Conservation (phyloP, 2,329 filamentous ascomycete species). For the Ceratocystis diversiconidia region DNA sequence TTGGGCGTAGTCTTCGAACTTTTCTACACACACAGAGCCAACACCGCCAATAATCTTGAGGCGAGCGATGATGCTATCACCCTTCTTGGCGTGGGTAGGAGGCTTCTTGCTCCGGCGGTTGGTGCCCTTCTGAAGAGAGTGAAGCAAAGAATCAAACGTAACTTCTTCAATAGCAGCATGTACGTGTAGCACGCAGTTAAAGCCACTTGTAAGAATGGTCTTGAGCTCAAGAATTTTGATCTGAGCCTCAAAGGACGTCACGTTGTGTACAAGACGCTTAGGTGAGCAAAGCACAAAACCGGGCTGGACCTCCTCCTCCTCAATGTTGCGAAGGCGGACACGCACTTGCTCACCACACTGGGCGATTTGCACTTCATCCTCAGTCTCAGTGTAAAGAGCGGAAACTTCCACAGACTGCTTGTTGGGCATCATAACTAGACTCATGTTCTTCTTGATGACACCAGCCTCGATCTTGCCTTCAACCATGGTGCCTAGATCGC, state of each 20-base stretch:
- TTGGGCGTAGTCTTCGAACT: slow-evolving; percentile 91
- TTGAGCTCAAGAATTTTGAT: slow-evolving; percentile 91
- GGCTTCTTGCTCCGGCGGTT: slow-evolving; percentile 84
- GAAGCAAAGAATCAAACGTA: slow-evolving; percentile 72
- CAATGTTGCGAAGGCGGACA: slow-evolving; percentile 78
- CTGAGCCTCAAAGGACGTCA: slow-evolving; percentile 83
- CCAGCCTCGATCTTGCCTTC: slow-evolving; percentile 96
- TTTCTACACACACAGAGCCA: slow-evolving; percentile 80
- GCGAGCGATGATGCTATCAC: slow-evolving; percentile 76
- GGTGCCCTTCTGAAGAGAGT: slow-evolving; percentile 92
- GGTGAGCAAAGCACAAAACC: slow-evolving; percentile 94
- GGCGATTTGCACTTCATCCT: slow-evolving; percentile 71
- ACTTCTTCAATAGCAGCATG: slow-evolving; percentile 97
- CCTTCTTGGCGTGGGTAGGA: slow-evolving; percentile 75
- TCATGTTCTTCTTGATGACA: slow-evolving; percentile 79
- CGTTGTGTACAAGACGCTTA: slow-evolving; percentile 84
- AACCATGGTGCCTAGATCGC: slow-evolving; percentile 92
- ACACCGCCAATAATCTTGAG: slow-evolving; percentile 76
- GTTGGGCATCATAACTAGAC: slow-evolving; percentile 90
- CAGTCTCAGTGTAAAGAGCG: slow-evolving; percentile 85
- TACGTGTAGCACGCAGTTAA: slow-evolving; percentile 95
- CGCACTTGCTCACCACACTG: slow-evolving; percentile 93
- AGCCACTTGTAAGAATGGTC: slow-evolving; percentile 83
- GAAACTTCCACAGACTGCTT: slow-evolving; percentile 65
- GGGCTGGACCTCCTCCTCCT: slow-evolving; percentile 92